phyloP scores from a whole-genome alignment of 1,284 basidiomycete species.

The Mrakiaceae sp. region DNA sequence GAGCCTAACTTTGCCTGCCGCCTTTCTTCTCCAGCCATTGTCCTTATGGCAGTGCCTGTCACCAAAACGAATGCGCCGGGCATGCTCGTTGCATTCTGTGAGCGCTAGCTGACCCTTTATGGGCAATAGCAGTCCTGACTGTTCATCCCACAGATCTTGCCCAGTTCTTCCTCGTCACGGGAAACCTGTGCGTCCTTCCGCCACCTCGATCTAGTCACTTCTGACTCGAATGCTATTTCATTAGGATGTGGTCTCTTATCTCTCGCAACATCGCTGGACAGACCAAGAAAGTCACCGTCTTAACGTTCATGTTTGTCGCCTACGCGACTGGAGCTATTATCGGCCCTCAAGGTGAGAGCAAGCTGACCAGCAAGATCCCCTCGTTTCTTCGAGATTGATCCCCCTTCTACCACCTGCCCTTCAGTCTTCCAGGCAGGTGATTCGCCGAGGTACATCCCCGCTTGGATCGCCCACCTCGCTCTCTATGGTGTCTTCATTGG shows the following conservation, averaged over 20 bases:
- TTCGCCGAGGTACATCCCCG: slow-evolving; percentile 22
- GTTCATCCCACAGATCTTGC: background rate
- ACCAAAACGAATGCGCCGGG: slow-evolving; percentile 20
- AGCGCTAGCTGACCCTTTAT: slow-evolving; percentile 21
- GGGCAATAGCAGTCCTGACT: background rate
- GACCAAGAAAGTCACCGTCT: slow-evolving; percentile 21
- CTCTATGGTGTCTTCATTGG: slow-evolving; percentile 23
- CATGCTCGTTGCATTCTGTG: slow-evolving; percentile 23
- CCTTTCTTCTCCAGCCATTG: slow-evolving; percentile 21
- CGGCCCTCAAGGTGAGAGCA: slow-evolving; percentile 22
- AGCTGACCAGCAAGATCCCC: slow-evolving; percentile 11
- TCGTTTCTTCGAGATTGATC: background rate
- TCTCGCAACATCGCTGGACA: slow-evolving; percentile 24
- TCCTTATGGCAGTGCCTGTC: slow-evolving; percentile 20
- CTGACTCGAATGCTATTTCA: too few species aligned
- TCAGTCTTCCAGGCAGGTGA: slow-evolving; percentile 20
- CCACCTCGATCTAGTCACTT: too few species aligned
- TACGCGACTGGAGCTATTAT: slow-evolving; percentile 23
- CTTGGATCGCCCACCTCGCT: slow-evolving; percentile 21
- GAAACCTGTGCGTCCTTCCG: background rate
- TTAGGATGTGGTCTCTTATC: slow-evolving; percentile 21
- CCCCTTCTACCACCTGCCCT: background rate
- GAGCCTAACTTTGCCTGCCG: slow-evolving; percentile 16
- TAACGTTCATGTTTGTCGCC: slow-evolving; percentile 24
- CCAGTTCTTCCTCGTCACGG: slow-evolving; percentile 4